Conservation (phyloP, 164 flowering plant genomes). For the Piper longum region DNA sequence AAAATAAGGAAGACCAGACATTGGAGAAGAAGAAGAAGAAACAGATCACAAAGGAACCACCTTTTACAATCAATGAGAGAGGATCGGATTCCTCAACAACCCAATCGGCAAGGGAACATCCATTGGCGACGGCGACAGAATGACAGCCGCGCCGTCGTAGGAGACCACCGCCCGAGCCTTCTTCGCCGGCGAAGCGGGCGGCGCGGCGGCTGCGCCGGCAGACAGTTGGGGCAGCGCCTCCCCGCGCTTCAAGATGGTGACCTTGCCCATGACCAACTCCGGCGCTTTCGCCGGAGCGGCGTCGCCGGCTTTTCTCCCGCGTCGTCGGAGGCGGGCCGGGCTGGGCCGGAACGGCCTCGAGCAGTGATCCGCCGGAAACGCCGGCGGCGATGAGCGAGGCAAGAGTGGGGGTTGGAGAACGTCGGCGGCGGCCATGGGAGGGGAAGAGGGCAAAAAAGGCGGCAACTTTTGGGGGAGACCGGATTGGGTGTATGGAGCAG, state of each 20-base stretch:
- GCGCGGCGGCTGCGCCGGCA: neutral
- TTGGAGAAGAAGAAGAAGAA: too few relatives aligned
- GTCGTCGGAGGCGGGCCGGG: neutral
- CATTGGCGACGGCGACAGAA: too few relatives aligned
- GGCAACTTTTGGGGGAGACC: too few relatives aligned
- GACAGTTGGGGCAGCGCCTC: constrained; percentile 10
- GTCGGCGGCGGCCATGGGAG: neutral
- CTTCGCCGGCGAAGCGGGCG: too few relatives aligned
- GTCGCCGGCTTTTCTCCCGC: neutral
- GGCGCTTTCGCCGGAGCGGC: neutral
- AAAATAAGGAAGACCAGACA: too few relatives aligned
- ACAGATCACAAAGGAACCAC: too few relatives aligned
- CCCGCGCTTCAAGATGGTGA: constrained; percentile 32
- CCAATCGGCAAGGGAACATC: too few relatives aligned
- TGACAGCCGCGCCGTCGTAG: too few relatives aligned
- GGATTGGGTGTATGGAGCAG: neutral
- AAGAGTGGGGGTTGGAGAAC: neutral
- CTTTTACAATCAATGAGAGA: too few relatives aligned
- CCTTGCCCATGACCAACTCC: constrained; percentile 21
- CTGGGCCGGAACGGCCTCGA: neutral
- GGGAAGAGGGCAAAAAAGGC: neutral
- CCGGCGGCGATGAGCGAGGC: neutral
- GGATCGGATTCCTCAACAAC: too few relatives aligned
- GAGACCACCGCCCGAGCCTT: too few relatives aligned
- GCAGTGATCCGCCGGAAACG: neutral